phyloP scores from a whole-genome alignment of 495 filamentous ascomycete genomes.

The Tuber umbilicatum region DNA sequence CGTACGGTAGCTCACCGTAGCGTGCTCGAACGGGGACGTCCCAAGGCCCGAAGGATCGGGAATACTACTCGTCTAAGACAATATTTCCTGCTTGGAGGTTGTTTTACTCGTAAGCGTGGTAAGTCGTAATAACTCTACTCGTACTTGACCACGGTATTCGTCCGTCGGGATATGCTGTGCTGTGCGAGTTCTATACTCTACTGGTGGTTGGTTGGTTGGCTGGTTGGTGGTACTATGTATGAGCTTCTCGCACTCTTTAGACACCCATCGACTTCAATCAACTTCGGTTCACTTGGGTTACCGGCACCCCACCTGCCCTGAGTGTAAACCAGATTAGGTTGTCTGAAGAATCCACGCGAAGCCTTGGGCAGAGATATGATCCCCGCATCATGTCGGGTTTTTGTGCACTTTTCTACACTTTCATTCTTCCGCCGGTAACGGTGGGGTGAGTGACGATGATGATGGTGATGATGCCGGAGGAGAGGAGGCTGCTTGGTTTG shows the following conservation, averaged over 20 bases:
- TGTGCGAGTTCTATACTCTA: background rate
- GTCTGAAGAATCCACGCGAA: background rate
- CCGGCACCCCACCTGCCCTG: background rate
- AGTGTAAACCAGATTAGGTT: background rate
- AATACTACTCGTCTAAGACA: background rate
- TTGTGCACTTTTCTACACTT: background rate
- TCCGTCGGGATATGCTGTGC: background rate
- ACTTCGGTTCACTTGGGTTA: background rate
- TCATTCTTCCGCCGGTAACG: background rate
- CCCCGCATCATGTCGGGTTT: background rate
- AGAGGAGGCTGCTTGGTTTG: background rate
- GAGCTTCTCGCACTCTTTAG: background rate
- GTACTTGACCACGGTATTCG: background rate
- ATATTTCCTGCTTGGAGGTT: background rate
- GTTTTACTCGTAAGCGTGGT: background rate
- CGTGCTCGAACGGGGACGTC: background rate
- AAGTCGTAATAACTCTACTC: no score
- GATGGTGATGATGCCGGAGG: background rate
- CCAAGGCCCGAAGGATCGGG: background rate
- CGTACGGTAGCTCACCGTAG: background rate
- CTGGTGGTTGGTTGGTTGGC: no score
- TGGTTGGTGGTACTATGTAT: background rate
- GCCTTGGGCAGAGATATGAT: background rate
- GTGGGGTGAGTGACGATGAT: background rate
- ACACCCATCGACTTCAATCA: background rate